Evolutionary conservation across 2,329 filamentous ascomycete genomes (phyloP).

Genomic region (Lachnellula occidentalis): DNA sequence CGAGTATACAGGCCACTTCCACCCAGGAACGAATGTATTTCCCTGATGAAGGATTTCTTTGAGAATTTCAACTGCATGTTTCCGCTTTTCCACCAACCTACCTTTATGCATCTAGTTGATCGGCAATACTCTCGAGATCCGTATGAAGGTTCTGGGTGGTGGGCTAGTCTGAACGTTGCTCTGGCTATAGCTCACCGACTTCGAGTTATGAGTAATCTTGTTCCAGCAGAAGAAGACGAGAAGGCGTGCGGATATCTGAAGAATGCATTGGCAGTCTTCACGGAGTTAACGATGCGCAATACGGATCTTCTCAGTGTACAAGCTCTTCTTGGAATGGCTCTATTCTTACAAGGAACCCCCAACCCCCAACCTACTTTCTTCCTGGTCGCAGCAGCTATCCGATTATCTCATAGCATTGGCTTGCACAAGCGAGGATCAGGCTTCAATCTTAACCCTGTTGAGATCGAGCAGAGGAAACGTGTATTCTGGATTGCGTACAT

Average conservation of each 20-base stretch:
- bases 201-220: slow-evolving; percentile 90
- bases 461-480: slow-evolving; percentile 82
- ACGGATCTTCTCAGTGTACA: slow-evolving; percentile 94
- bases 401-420: slow-evolving; percentile 88
- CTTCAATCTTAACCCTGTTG: slow-evolving; percentile 88
- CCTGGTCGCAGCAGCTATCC: slow-evolving; percentile 82
- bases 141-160: slow-evolving; percentile 95
- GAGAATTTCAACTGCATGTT: slow-evolving; percentile 99
- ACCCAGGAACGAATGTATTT: slow-evolving; percentile 79
- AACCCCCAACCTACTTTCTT: slow-evolving; percentile 94
- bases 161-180: slow-evolving; percentile 92
- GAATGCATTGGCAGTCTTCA: slow-evolving; percentile 89
- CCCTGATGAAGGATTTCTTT: slow-evolving; percentile 88
- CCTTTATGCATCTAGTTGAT: slow-evolving; percentile 96
- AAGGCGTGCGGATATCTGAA: slow-evolving; percentile 96
- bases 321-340: slow-evolving; percentile 83
- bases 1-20: slow-evolving; percentile 80
- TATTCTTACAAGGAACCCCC: slow-evolving; percentile 93
- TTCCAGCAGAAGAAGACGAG: slow-evolving; percentile 84
- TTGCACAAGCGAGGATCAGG: slow-evolving; percentile 89
- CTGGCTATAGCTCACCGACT: slow-evolving; percentile 90
- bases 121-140: slow-evolving; percentile 89
- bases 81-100: slow-evolving; percentile 92
- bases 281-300: slow-evolving; percentile 91
- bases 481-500: slow-evolving; percentile 76